Conservation (phyloP, 495 filamentous ascomycete species). For the Daldinia bambusicola region DNA sequence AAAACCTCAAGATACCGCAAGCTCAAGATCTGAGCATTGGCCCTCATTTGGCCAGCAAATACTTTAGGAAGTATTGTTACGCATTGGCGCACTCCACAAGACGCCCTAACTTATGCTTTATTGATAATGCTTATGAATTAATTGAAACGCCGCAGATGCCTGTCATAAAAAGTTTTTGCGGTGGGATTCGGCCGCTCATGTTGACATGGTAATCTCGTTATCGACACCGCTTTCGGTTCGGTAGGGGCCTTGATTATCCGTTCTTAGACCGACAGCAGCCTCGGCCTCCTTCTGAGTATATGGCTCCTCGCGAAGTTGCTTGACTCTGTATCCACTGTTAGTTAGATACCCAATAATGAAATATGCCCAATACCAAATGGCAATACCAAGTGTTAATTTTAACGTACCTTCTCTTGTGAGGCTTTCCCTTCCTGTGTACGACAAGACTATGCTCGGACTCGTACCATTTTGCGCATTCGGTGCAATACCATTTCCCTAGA, state of each 20-base stretch:
- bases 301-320: conserved; percentile 79
- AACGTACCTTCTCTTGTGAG: conserved; percentile 86
- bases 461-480: conserved; percentile 97
- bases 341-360: conserved; percentile 31
- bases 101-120: not conserved
- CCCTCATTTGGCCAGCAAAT: conserved; percentile 4
- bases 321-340: conserved; percentile 65
- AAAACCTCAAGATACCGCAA: not conserved
- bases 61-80: not conserved
- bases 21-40: not conserved
- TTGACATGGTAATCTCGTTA: conserved; percentile 46
- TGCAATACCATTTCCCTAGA: conserved; percentile 83
- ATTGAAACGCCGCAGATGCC: not conserved
- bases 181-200: conserved; percentile 18
- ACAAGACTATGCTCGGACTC: conserved; percentile 83
- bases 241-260: conserved; percentile 64
- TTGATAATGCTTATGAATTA: not conserved
- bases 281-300: conserved; percentile 88
- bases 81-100: conserved; percentile 8
- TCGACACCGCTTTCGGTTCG: conserved; percentile 18
- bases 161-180: conserved; percentile 3
- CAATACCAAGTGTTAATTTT: too few relatives aligned
- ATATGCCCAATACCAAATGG: conserved; percentile 1
- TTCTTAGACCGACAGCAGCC: conserved; percentile 75
- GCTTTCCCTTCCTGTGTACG: conserved; percentile 84